phyloP scores from a whole-genome alignment of 371 early-diverging fungal genomes.

The Blakeslea trispora region DNA sequence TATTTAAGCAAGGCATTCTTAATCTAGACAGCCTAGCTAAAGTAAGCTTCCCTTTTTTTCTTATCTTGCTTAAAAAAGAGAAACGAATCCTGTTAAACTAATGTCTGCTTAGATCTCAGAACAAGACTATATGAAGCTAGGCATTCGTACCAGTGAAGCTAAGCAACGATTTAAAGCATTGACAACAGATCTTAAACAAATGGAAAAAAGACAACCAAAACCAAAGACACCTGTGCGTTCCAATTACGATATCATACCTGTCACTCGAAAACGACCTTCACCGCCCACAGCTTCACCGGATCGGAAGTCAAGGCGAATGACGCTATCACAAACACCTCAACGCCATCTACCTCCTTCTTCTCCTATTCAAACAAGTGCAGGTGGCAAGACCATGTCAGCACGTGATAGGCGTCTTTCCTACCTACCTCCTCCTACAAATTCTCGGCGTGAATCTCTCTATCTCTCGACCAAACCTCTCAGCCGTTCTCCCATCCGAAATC shows the following conservation, averaged over 20 bases:
- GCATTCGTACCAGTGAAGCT: conserved; percentile 21
- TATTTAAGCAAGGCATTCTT: conserved; percentile 19
- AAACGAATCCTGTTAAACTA: no score
- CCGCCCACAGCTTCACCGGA: conserved; percentile 1
- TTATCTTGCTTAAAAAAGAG: no score
- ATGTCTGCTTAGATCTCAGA: conserved; percentile 10
- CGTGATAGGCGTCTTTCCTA: conserved; percentile 21
- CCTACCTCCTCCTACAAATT: background rate
- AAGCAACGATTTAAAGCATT: conserved; percentile 11
- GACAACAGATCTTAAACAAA: conserved; percentile 1
- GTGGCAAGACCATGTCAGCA: background rate
- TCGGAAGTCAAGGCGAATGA: conserved; percentile 18
- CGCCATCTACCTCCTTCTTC: conserved; percentile 10
- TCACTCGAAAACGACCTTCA: background rate
- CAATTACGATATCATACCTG: background rate
- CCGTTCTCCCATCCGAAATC: conserved; percentile 6
- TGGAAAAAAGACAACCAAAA: background rate
- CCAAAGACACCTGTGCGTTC: background rate
- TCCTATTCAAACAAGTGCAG: background rate
- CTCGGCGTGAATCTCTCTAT: conserved; percentile 1
- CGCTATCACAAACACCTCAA: conserved; percentile 10
- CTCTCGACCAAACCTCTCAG: background rate
- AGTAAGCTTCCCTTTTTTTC: no score
- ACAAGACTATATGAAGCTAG: conserved; percentile 21
- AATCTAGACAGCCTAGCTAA: conserved; percentile 14